Evolutionary conservation across 495 filamentous ascomycete species (phyloP).

Genomic region (Aspergillus asperescens): DNA sequence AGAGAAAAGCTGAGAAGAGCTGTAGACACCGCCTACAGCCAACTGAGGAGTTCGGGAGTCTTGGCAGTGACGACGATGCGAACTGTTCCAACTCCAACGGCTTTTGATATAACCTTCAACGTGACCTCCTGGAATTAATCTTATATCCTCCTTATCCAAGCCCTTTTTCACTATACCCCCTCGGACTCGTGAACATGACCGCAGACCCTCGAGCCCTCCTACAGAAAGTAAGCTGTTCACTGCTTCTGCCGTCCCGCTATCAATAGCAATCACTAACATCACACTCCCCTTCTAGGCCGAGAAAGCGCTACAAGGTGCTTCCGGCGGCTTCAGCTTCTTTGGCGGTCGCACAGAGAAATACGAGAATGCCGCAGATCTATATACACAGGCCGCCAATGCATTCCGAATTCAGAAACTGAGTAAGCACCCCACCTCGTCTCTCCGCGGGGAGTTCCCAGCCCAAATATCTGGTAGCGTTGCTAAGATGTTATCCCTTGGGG

Average conservation of each 20-base stretch:
- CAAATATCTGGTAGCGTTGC: background rate
- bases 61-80: constrained; percentile 10
- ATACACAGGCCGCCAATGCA: constrained; percentile 73
- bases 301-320: constrained; percentile 62
- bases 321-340: constrained; percentile 72
- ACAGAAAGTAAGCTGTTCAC: constrained; percentile 46
- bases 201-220: constrained; percentile 55
- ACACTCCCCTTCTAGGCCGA: constrained; percentile 59
- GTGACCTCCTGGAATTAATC: background rate
- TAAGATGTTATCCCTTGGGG: background rate
- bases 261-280: constrained; percentile 33
- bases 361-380: constrained; percentile 76
- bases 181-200: constrained; percentile 26
- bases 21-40: background rate
- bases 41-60: background rate
- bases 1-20: background rate
- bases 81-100: background rate
- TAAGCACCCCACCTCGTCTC: constrained; percentile 28
- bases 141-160: background rate
- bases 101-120: background rate
- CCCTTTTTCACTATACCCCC: background rate
- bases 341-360: constrained; percentile 76
- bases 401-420: constrained; percentile 70
- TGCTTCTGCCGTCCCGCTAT: constrained; percentile 16
- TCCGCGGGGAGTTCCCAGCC: background rate